phyloP scores from a whole-genome alignment of 192 early-diverging fungal species.

The Dispira simplex region DNA sequence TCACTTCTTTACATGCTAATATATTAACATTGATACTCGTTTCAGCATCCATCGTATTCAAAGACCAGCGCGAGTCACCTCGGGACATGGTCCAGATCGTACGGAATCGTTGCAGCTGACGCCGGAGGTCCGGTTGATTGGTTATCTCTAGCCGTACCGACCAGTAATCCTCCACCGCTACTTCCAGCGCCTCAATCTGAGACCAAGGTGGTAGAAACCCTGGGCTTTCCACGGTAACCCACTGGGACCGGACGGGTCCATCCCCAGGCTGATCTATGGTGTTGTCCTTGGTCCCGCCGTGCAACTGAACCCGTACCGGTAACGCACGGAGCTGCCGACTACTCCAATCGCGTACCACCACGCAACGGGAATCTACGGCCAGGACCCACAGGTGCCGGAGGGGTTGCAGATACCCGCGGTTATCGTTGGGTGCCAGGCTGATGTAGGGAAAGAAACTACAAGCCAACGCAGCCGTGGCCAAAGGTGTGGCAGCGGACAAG shows the following conservation, averaged over 20 bases:
- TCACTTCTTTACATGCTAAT: too few relatives aligned
- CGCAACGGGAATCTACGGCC: constrained; percentile 47
- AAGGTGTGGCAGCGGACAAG: constrained; percentile 38
- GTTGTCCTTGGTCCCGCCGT: constrained; percentile 16
- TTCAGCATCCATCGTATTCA: too few relatives aligned
- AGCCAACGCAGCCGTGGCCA: constrained; percentile 45
- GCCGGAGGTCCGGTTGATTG: constrained; percentile 9
- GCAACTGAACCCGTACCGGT: constrained; percentile 29
- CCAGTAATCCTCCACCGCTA: background rate
- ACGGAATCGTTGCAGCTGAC: constrained; percentile 38
- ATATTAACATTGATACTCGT: too few relatives aligned
- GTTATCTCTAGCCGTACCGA: constrained; percentile 6
- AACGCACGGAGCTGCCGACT: constrained; percentile 32
- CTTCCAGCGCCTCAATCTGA: background rate
- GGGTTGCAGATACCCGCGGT: constrained; percentile 52
- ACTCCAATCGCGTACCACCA: constrained; percentile 50
- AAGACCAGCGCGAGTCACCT: background rate
- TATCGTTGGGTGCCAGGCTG: constrained; percentile 27
- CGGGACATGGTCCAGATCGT: constrained; percentile 32
- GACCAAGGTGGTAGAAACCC: background rate
- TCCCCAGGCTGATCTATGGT: constrained; percentile 4
- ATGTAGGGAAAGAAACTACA: constrained; percentile 53
- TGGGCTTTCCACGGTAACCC: background rate
- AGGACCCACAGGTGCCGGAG: constrained; percentile 70
- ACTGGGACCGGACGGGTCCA: constrained; percentile 9